Conservation (phyloP, 2,329 filamentous ascomycete genomes). For the Fusarium tjaetaba region DNA sequence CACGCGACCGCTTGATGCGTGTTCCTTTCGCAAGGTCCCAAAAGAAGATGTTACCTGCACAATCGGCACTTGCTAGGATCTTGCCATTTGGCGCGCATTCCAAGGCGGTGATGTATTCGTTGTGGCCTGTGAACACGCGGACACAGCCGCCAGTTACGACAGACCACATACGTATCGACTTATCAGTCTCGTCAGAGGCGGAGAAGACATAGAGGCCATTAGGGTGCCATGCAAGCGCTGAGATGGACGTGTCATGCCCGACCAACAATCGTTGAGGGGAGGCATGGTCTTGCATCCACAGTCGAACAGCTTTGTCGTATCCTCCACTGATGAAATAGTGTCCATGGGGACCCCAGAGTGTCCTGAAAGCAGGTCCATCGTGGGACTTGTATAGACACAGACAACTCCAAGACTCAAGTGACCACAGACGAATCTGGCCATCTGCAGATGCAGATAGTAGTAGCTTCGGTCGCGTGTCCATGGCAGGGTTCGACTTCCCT, state of each 20-base stretch:
- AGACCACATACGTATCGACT: conserved; percentile 97
- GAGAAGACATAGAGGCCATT: conserved; percentile 96
- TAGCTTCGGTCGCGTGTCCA: conserved; percentile 72
- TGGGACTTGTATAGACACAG: conserved; percentile 95
- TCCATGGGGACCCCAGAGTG: conserved; percentile 90
- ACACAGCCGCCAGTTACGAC: conserved; percentile 88
- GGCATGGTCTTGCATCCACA: conserved; percentile 94
- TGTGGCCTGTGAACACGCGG: conserved; percentile 91
- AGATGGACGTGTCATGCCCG: conserved; percentile 93
- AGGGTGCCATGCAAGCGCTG: conserved; percentile 90
- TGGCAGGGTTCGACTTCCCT: conserved; percentile 51
- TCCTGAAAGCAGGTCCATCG: conserved; percentile 86
- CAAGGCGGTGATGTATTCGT: conserved; percentile 84
- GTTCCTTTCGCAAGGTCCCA: conserved; percentile 93
- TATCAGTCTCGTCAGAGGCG: conserved; percentile 83
- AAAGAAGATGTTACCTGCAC: conserved; percentile 87
- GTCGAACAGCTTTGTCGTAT: conserved; percentile 87
- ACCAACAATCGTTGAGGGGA: conserved; percentile 88
- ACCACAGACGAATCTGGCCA: conserved; percentile 91
- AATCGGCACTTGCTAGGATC: conserved; percentile 89
- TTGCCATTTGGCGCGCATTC: conserved; percentile 89
- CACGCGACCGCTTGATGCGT: conserved; percentile 90
- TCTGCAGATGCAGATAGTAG: conserved; percentile 90
- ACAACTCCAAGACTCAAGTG: conserved; percentile 89
- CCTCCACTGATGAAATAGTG: conserved; percentile 93